These are phyloP conservation scores for Hebeloma cylindrosporum DNA, from an alignment of 768 basidiomycete genomes.

Conservation along the genomic window DNA sequence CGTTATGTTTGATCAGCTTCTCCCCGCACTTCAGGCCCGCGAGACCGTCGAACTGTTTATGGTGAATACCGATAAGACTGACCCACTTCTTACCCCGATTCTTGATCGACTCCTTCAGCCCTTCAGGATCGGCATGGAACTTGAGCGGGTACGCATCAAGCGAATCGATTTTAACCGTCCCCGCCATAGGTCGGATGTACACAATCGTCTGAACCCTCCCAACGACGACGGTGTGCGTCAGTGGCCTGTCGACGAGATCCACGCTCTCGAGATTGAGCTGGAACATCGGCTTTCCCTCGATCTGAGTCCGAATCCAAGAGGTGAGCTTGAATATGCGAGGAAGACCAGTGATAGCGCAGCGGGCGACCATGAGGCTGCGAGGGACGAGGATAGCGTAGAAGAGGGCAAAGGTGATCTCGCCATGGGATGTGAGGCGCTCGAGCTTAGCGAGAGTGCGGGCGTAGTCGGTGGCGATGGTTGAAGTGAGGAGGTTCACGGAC, in stretches of 20 bases:
- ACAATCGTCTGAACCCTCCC: slow-evolving; percentile 43
- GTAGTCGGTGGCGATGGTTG: slow-evolving; percentile 51
- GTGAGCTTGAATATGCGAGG: slow-evolving; percentile 49
- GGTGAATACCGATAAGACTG: slow-evolving; percentile 51
- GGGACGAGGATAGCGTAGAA: slow-evolving; percentile 59
- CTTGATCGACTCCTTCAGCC: slow-evolving; percentile 39
- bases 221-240: slow-evolving; percentile 36
- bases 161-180: slow-evolving; percentile 48
- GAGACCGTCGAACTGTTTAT: slow-evolving; percentile 56
- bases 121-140: slow-evolving; percentile 47
- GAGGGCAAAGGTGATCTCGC: slow-evolving; percentile 57
- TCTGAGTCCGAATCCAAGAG: slow-evolving; percentile 35
- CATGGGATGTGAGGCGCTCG: slow-evolving; percentile 47
- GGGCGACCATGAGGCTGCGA: slow-evolving; percentile 47
- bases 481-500: slow-evolving; percentile 50
- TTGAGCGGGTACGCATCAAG: slow-evolving; percentile 54
- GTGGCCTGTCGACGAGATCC: slow-evolving; percentile 46
- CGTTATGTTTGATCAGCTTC: slow-evolving; percentile 49
- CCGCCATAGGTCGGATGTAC: slow-evolving; percentile 43
- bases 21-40: slow-evolving; percentile 39
- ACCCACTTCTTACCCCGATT: slow-evolving; percentile 60
- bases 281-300: slow-evolving; percentile 40
- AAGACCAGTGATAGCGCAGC: slow-evolving; percentile 53
- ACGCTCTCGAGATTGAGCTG: slow-evolving; percentile 50
- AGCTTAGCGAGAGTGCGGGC: slow-evolving; percentile 46